These are phyloP conservation scores for Nemania diffusa DNA, from an alignment of 2,329 filamentous ascomycete species.

Conservation along the genomic window DNA sequence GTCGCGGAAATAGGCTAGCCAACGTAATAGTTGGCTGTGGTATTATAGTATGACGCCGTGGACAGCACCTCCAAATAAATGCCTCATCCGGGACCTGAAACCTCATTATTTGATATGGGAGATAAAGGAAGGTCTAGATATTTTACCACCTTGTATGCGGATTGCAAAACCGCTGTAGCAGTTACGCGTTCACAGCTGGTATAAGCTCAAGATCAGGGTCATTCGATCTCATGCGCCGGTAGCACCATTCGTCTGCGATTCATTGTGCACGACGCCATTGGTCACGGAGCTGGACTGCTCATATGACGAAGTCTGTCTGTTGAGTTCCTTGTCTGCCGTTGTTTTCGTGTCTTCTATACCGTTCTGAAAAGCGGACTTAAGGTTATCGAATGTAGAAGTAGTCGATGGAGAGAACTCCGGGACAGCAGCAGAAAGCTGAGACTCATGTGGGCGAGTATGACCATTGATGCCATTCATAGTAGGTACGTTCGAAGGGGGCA, in stretches of 20 bases:
- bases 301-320: constrained; percentile 22
- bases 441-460: constrained; percentile 51
- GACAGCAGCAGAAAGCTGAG: constrained; percentile 69
- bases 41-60: constrained; percentile 16
- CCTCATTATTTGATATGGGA: constrained; percentile 1
- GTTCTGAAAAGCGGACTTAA: constrained; percentile 23
- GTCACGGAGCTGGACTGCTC: constrained; percentile 1
- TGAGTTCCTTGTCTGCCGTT: constrained; percentile 12
- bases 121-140: background rate
- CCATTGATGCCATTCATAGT: constrained; percentile 45
- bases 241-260: constrained; percentile 26
- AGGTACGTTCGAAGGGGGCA: constrained; percentile 35
- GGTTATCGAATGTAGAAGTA: constrained; percentile 29
- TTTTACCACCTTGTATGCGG: background rate
- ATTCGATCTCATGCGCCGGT: constrained; percentile 18
- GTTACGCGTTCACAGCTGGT: background rate
- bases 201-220: constrained; percentile 8
- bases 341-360: constrained; percentile 7
- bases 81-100: background rate
- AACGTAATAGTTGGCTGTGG: constrained; percentile 3
- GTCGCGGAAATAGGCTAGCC: constrained; percentile 1
- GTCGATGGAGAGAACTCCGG: constrained; percentile 67
- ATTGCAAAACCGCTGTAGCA: background rate
- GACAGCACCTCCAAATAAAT: background rate
- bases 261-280: constrained; percentile 24